phyloP scores from a whole-genome alignment of 768 basidiomycete genomes.

The Leccinum rimulosum region DNA sequence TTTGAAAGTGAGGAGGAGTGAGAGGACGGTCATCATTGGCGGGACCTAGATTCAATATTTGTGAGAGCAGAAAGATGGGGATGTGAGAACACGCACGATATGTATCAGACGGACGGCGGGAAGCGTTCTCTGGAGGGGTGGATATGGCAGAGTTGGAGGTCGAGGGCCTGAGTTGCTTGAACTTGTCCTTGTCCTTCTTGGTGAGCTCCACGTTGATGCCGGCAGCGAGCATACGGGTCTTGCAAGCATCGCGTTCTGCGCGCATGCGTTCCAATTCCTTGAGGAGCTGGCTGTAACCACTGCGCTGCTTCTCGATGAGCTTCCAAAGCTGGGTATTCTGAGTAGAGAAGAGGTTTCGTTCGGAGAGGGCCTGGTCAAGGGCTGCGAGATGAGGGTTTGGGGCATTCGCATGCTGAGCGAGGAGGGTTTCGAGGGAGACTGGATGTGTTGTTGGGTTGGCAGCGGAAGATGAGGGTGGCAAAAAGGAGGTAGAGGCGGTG shows the following conservation, averaged over 20 bases:
- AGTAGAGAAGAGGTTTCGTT: slow-evolving; percentile 74
- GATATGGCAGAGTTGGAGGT: slow-evolving; percentile 18
- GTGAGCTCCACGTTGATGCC: slow-evolving; percentile 39
- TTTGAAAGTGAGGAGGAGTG: slow-evolving; percentile 19
- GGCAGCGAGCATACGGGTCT: slow-evolving; percentile 32
- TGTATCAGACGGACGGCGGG: neutral
- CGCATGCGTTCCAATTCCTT: slow-evolving; percentile 87
- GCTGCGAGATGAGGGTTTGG: slow-evolving; percentile 57
- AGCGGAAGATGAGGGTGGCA: slow-evolving; percentile 28
- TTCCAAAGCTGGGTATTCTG: slow-evolving; percentile 96
- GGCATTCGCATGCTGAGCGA: slow-evolving; percentile 51
- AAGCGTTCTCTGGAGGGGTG: slow-evolving; percentile 27
- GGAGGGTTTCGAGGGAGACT: slow-evolving; percentile 51
- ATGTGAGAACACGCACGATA: neutral
- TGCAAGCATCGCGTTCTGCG: slow-evolving; percentile 69
- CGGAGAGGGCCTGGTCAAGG: slow-evolving; percentile 72
- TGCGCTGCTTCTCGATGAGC: slow-evolving; percentile 87
- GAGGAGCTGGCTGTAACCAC: slow-evolving; percentile 74
- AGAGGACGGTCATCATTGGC: slow-evolving; percentile 22
- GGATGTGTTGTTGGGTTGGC: slow-evolving; percentile 28
- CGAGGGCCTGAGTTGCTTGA: slow-evolving; percentile 19
- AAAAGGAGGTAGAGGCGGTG: slow-evolving; percentile 27
- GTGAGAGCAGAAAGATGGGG: neutral
- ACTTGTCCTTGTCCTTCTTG: slow-evolving; percentile 29
- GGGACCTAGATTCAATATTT: slow-evolving; percentile 5